Evolutionary conservation across 805 yeast species (phyloP), one percentile per base, ranked within the genome.

Genomic region (Candida vaughaniae): DNA sequence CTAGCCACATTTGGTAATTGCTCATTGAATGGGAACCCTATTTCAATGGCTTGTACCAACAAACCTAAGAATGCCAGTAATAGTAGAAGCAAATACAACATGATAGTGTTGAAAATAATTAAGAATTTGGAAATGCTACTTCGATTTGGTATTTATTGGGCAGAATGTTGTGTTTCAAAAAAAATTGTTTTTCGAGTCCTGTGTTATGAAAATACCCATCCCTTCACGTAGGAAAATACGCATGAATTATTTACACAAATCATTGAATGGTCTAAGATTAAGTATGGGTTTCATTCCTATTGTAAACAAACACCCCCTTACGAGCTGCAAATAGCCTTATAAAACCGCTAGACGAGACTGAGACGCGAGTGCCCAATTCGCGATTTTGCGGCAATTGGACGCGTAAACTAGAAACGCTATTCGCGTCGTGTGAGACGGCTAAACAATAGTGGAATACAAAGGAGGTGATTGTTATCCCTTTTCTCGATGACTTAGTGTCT

Each of bases 1-100:
- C 95, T 72, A 4, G 95, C 98, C 10, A 93, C 86, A 22, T 88
- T 83, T 4, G 98, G 98, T 16, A 81, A 71, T 62, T 91, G 99
- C 55, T 80, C 79, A 46, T 74, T 62, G 55, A 89, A 78, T n/a
- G 95, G 90, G 67, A 82, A 86, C 30, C 85, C 85, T 26, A 73
- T 68, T 35, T 70, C 66, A 5, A 86, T 80, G 9, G 78, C 76
- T 28, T 31, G 33, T 18, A 36, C 48, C 23, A 7, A 7, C 10
- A 10, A 20, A 20, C 6, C 23, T n/a, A n/a, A n/a, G n/a, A 36
- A 19, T 23, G 32, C 20, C 16, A 41, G 11, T 20, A 43, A 31
- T 40, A 42, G 45, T 28, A 38, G 37, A 23, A 42, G 29, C 20
- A 38, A 12, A 22, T 33, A 32, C 11, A 31, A n/a, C 39, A 36